Conservation (phyloP, 257 asterid genomes). For the Leptodermis oblonga region DNA sequence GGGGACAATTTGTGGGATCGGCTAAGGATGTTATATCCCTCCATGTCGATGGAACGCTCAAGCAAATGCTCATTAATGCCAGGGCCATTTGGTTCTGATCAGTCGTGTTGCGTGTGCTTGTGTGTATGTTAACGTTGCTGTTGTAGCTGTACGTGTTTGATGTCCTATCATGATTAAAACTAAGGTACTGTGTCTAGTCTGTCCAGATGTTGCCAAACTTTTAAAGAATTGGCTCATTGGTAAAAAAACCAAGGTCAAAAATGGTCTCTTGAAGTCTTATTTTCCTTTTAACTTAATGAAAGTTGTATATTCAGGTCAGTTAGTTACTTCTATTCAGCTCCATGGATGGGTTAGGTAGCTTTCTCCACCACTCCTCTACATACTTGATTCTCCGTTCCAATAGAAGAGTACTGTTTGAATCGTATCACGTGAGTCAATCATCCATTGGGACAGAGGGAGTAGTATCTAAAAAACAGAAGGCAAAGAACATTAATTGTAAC, state of each 20-base stretch:
- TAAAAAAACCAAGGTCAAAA: neutral
- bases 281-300: slow-evolving; percentile 8
- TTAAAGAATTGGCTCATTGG: slow-evolving; percentile 13
- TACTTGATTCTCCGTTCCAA: too few relatives aligned
- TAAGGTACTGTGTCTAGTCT: slow-evolving; percentile 11
- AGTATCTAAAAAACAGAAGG: neutral
- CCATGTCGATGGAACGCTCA: slow-evolving; percentile 73
- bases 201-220: slow-evolving; percentile 19
- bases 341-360: neutral
- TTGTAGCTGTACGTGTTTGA: neutral
- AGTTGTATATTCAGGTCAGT: slow-evolving; percentile 2
- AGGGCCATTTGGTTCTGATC: slow-evolving; percentile 63
- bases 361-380: neutral
- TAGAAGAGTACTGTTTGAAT: too few relatives aligned
- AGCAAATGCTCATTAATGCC: slow-evolving; percentile 59
- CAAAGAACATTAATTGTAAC: neutral
- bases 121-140: neutral
- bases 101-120: neutral
- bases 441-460: too few relatives aligned
- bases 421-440: too few relatives aligned
- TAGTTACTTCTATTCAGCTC: neutral
- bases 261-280: neutral
- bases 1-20: slow-evolving; percentile 64
- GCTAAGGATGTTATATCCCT: slow-evolving; percentile 58
- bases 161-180: too few relatives aligned